Evolutionary conservation across 1,139 yeast species (phyloP).

Genomic region (Taiozyma sp.): DNA sequence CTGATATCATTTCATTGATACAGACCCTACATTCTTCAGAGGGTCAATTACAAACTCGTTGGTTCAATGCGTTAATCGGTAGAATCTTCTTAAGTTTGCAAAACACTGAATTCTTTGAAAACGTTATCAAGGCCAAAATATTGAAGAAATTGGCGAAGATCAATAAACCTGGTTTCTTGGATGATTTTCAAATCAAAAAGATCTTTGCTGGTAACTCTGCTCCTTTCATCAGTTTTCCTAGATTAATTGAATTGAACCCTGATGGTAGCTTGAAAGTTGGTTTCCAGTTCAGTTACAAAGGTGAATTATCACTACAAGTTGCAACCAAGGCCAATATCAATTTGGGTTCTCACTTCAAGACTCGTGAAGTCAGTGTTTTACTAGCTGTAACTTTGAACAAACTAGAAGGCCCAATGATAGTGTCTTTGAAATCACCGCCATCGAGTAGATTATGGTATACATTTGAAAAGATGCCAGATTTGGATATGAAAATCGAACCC

Average conservation of each 20-base stretch:
- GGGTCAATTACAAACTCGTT: conserved; percentile 76
- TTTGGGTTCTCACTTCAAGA: conserved; percentile 69
- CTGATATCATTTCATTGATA: conserved; percentile 66
- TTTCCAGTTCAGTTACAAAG: conserved; percentile 61
- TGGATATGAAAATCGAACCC: conserved; percentile 79
- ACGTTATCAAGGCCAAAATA: conserved; percentile 51
- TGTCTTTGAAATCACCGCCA: conserved; percentile 83
- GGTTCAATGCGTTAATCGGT: conserved; percentile 88
- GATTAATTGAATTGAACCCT: conserved; percentile 62
- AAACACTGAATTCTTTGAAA: conserved; percentile 59
- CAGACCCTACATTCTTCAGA: conserved; percentile 76
- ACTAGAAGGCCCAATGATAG: conserved; percentile 66
- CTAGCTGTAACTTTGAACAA: conserved; percentile 65
- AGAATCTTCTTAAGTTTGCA: conserved; percentile 73
- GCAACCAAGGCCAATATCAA: conserved; percentile 74
- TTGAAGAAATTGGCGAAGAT: conserved; percentile 71
- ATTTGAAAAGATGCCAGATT: conserved; percentile 71
- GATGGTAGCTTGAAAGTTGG: conserved; percentile 73
- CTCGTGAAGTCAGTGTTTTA: conserved; percentile 71
- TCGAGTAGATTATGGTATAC: conserved; percentile 88
- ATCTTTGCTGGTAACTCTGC: conserved; percentile 77
- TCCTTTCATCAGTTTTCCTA: conserved; percentile 75
- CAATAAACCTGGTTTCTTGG: conserved; percentile 81
- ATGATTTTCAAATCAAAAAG: conserved; percentile 68
- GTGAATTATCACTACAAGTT: conserved; percentile 66